Evolutionary conservation across 2,329 filamentous ascomycete species (phyloP).

Genomic region (Pezicula carpinea): DNA sequence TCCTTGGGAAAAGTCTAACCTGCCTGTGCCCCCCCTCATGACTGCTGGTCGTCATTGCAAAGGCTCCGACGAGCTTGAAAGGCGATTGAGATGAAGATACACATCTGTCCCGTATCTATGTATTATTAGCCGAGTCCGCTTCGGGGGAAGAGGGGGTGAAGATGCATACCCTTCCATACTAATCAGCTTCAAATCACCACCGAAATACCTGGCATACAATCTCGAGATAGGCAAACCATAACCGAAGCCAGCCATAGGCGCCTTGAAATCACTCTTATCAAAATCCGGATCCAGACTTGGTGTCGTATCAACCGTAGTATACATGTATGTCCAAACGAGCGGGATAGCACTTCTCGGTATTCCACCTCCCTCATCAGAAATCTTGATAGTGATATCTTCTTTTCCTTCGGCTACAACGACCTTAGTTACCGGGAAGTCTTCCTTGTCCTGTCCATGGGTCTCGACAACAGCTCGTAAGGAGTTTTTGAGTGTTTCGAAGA

Average conservation of each 20-base stretch:
- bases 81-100: conserved; percentile 92
- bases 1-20: conserved; percentile 49
- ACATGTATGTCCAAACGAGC: conserved; percentile 99
- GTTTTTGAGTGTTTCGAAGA: conserved; percentile 99
- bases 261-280: conserved; percentile 98
- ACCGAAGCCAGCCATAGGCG: conserved; percentile 98
- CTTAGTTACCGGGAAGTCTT: conserved; percentile 94
- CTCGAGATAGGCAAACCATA: conserved; percentile 93
- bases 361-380: conserved; percentile 92
- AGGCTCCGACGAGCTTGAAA: conserved; percentile 93
- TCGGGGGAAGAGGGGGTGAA: background rate
- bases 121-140: conserved; percentile 14
- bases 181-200: conserved; percentile 93
- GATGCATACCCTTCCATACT: conserved; percentile 92
- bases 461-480: conserved; percentile 95
- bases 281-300: conserved; percentile 95
- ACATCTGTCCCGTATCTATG: conserved; percentile 93
- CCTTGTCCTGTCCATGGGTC: conserved; percentile 88
- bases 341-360: conserved; percentile 92
- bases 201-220: conserved; percentile 94
- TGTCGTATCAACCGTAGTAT: conserved; percentile 95
- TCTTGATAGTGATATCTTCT: conserved; percentile 98
- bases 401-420: conserved; percentile 97
- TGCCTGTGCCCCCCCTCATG: conserved; percentile 68
- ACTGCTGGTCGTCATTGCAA: conserved; percentile 82